These are phyloP conservation scores for Coniochaeta sp. DNA, from an alignment of 2,329 filamentous ascomycete species.

Conservation along the genomic window DNA sequence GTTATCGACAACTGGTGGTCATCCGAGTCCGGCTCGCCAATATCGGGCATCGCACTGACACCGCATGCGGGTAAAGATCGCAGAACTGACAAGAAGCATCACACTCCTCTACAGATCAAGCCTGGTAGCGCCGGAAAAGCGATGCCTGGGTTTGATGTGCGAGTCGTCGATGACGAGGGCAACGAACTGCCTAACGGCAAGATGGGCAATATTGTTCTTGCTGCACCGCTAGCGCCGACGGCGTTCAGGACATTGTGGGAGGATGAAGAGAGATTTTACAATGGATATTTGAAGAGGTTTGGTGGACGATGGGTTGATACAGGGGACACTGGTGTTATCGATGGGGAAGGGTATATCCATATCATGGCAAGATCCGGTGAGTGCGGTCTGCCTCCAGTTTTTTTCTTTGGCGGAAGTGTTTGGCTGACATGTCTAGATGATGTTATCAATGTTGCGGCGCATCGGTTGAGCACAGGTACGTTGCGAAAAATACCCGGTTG, in stretches of 20 bases:
- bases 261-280: slow-evolving; percentile 80
- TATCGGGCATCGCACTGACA: slow-evolving; percentile 45
- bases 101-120: slow-evolving; percentile 52
- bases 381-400: background rate
- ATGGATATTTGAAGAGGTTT: slow-evolving; percentile 77
- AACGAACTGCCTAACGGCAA: slow-evolving; percentile 59
- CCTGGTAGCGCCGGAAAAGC: slow-evolving; percentile 85
- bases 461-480: slow-evolving; percentile 78
- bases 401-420: background rate
- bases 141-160: slow-evolving; percentile 86
- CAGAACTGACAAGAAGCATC: slow-evolving; percentile 27
- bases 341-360: slow-evolving; percentile 60
- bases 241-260: slow-evolving; percentile 81
- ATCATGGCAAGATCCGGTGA: slow-evolving; percentile 46
- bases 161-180: slow-evolving; percentile 75
- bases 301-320: slow-evolving; percentile 80
- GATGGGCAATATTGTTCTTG: slow-evolving; percentile 91
- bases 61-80: slow-evolving; percentile 53
- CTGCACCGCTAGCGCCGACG: slow-evolving; percentile 73
- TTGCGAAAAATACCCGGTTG: slow-evolving; percentile 4
- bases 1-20: slow-evolving; percentile 57
- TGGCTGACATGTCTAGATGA: slow-evolving; percentile 51
- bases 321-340: slow-evolving; percentile 82
- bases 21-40: slow-evolving; percentile 50
- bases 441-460: slow-evolving; percentile 92